Percentiles rank a stretch among this genome's conserved stretches.
These are phyloP conservation scores for Ophiosphaerella herpotricha DNA, from an alignment of 2,329 filamentous ascomycete species.

Conservation along the genomic window DNA sequence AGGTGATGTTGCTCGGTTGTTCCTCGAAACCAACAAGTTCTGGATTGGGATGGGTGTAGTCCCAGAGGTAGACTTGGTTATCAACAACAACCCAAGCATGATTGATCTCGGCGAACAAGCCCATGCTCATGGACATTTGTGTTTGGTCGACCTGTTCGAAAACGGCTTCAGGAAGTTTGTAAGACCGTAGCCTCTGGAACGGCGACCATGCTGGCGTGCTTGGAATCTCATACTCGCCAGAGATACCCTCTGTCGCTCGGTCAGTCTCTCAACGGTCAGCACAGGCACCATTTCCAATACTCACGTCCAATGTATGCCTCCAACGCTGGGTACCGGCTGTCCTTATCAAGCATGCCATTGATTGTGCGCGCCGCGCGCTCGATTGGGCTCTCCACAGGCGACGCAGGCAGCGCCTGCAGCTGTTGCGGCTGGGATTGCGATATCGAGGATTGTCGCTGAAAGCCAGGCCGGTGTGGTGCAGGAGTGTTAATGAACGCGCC, in stretches of 20 bases:
- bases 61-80: slow-evolving; percentile 95
- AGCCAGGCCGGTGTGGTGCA: slow-evolving; percentile 51
- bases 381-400: slow-evolving; percentile 61
- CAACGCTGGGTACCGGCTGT: slow-evolving; percentile 83
- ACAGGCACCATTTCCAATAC: slow-evolving; percentile 37
- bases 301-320: slow-evolving; percentile 87
- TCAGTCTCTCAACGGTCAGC: slow-evolving; percentile 30
- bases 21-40: slow-evolving; percentile 93
- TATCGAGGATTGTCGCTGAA: slow-evolving; percentile 31
- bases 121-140: slow-evolving; percentile 89
- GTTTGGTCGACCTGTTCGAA: slow-evolving; percentile 91
- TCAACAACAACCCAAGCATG: slow-evolving; percentile 97
- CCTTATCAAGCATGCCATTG: slow-evolving; percentile 75
- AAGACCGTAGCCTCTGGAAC: slow-evolving; percentile 84
- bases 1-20: slow-evolving; percentile 82
- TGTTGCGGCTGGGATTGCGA: slow-evolving; percentile 29
- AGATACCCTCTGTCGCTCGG: slow-evolving; percentile 72
- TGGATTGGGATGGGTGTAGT: slow-evolving; percentile 91
- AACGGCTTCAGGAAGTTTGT: slow-evolving; percentile 88
- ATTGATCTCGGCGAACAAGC: slow-evolving; percentile 90
- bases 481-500: slow-evolving; percentile 79
- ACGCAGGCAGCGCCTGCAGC: slow-evolving; percentile 28
- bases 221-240: slow-evolving; percentile 87
- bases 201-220: slow-evolving; percentile 74
- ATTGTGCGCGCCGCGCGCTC: slow-evolving; percentile 82